phyloP scores from a whole-genome alignment of 148 eudicot species.

The Fagopyrum esculentum region DNA sequence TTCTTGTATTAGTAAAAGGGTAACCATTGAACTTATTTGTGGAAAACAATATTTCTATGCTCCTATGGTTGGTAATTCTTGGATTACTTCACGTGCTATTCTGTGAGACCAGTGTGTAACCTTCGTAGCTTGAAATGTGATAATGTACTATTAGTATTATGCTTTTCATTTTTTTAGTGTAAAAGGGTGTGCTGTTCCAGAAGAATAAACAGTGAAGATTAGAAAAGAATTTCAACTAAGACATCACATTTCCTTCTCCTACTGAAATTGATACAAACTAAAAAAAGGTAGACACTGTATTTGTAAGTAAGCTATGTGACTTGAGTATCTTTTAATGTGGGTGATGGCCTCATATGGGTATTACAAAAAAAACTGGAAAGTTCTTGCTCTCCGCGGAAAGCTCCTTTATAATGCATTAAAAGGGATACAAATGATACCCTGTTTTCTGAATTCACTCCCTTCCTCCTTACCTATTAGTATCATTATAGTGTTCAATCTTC shows the following conservation, averaged over 20 bases:
- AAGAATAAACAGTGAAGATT: background rate
- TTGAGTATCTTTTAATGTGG: background rate
- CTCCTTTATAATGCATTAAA: background rate
- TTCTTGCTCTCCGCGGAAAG: background rate
- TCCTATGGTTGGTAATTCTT: no score
- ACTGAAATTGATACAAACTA: background rate
- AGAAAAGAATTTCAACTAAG: background rate
- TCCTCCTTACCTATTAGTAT: background rate
- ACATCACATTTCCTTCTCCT: background rate
- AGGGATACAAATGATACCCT: background rate
- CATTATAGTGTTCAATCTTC: background rate
- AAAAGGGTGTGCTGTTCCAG: background rate
- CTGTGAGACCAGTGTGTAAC: background rate
- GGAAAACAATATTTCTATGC: background rate
- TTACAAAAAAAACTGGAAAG: background rate
- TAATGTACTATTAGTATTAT: background rate
- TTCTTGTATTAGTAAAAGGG: background rate
- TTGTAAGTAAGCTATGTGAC: background rate
- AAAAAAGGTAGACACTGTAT: background rate
- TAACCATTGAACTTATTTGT: background rate
- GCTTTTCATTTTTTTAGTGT: background rate
- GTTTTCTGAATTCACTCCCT: background rate
- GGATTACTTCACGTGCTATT: background rate
- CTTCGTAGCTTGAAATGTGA: background rate
- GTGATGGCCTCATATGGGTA: no score